Conservation (phyloP, 1,284 basidiomycete species). For the Neonothopanus nambi region DNA sequence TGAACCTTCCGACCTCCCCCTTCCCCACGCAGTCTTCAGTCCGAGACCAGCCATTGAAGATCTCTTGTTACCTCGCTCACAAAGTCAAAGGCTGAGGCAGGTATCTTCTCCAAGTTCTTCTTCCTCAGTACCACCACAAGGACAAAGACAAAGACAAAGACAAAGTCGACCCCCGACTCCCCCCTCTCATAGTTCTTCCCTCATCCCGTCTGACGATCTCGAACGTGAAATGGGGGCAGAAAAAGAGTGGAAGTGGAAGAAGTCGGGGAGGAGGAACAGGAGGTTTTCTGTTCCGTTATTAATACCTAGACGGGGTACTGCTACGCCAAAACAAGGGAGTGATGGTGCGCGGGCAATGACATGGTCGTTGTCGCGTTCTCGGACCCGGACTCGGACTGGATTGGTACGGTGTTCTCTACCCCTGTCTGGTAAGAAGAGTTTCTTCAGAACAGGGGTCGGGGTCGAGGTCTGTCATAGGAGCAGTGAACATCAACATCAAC, state of each 20-base stretch:
- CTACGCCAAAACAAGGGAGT: too few relatives aligned
- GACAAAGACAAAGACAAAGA: too few relatives aligned
- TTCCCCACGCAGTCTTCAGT: background rate
- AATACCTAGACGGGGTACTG: background rate
- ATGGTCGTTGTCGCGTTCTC: too few relatives aligned
- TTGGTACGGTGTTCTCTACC: too few relatives aligned
- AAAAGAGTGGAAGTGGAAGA: too few relatives aligned
- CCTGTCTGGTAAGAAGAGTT: background rate
- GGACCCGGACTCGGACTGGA: too few relatives aligned
- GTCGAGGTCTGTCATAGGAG: background rate
- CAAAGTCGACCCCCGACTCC: background rate
- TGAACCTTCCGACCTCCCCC: background rate
- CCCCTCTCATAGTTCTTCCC: background rate
- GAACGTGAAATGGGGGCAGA: background rate
- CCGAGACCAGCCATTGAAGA: background rate
- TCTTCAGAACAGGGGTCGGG: background rate
- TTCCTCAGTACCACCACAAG: background rate
- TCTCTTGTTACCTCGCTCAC: background rate
- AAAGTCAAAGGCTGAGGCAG: slow-evolving; percentile 1
- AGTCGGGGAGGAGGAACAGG: background rate
- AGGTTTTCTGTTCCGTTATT: background rate
- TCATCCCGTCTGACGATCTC: background rate
- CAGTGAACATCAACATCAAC: too few relatives aligned
- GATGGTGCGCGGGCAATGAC: too few relatives aligned
- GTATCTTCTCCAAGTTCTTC: background rate